A percentile compares a stretch with the other conserved stretches of the same genome.
Conservation (phyloP, 108 stramenopile species). For the Cyclotella kingstonii region DNA sequence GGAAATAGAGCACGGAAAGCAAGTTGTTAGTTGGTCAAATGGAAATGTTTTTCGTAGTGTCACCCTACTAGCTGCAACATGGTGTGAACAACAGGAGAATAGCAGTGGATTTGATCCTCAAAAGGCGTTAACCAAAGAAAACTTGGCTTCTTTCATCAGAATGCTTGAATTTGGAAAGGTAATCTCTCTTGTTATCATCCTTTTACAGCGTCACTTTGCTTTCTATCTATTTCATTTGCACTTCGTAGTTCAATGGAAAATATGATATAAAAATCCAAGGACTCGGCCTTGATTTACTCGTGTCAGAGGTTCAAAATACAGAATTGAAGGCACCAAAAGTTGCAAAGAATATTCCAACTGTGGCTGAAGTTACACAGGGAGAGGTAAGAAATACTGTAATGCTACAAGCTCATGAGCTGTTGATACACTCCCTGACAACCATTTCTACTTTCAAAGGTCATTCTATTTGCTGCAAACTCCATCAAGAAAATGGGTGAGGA, state of each 20-base stretch:
- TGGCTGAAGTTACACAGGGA: slow-evolving; percentile 84
- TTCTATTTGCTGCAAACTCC: slow-evolving; percentile 73
- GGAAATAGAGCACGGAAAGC: slow-evolving; percentile 49
- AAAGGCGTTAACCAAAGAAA: slow-evolving; percentile 77
- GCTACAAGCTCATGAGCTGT: not conserved
- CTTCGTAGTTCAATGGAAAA: slow-evolving; percentile 44
- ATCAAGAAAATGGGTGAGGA: slow-evolving; percentile 65
- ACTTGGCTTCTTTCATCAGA: slow-evolving; percentile 60
- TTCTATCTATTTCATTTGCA: not conserved
- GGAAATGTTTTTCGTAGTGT: slow-evolving; percentile 87
- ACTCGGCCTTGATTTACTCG: slow-evolving; percentile 66
- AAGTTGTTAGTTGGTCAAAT: slow-evolving; percentile 85
- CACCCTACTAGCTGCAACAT: slow-evolving; percentile 78
- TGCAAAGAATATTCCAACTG: slow-evolving; percentile 85
- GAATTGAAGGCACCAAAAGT: slow-evolving; percentile 71
- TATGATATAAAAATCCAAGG: slow-evolving; percentile 78
- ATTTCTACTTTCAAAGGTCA: slow-evolving; percentile 34
- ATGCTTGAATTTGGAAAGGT: slow-evolving; percentile 85
- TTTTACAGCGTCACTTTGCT: too few species aligned
- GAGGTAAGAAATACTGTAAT: slow-evolving; percentile 36
- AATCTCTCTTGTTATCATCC: too few species aligned
- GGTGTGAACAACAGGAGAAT: slow-evolving; percentile 70
- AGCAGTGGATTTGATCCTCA: slow-evolving; percentile 50
- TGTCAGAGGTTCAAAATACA: slow-evolving; percentile 82
- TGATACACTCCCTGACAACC: not conserved